Evolutionary conservation across 257 asterid genomes (phyloP), one percentile per base, ranked within the genome.

Genomic region (Knoxia roxburghii): DNA sequence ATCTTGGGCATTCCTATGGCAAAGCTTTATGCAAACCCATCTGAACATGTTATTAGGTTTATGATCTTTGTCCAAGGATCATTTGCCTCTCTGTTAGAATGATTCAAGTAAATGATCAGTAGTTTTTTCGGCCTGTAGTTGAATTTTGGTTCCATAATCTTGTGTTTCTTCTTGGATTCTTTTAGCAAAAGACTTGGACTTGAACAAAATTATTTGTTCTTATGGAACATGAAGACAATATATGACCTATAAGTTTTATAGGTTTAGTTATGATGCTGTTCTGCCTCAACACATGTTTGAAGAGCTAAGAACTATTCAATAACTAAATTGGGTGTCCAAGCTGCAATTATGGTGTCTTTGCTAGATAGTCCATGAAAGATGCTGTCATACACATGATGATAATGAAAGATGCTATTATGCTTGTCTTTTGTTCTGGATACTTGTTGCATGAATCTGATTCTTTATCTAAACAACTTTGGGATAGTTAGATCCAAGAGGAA

Each of bases 381-480:
- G 46, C 29, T 48, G 13, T 15, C 29, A n/a, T 21, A 49, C 52
- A 21, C 14, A 18, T 48, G 64, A 57, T 45, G 33, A 20, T 32
- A 60, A 60, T 5, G 3, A 29, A 46, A 32, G 33, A 49, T 65
- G 70, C 60, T 50, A 7, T 65, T 51, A 21, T 46, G 58, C 58
- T 20, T 27, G 13, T 30, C 48, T 48, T 65, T 17, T 13, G 20
- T 46, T 1, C 9, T 45, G 7, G 3, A 15, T 27, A 15, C 41
- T 11, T 0, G 29, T 20, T n/a, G 20, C 12, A 4, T 13, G 69
- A 49, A 65, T 49, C 69, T 11, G 69, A 65, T 65, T 49, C 69
- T 32, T 49, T 65, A 30, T 49, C 33, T 32, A 18, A 1, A 30
- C n/a, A 20, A 29, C 6, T 35, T 32, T 33, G 10, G 41, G 58